phyloP scores from a whole-genome alignment of 805 yeast species.

The Kluyveromyces lactis region DNA sequence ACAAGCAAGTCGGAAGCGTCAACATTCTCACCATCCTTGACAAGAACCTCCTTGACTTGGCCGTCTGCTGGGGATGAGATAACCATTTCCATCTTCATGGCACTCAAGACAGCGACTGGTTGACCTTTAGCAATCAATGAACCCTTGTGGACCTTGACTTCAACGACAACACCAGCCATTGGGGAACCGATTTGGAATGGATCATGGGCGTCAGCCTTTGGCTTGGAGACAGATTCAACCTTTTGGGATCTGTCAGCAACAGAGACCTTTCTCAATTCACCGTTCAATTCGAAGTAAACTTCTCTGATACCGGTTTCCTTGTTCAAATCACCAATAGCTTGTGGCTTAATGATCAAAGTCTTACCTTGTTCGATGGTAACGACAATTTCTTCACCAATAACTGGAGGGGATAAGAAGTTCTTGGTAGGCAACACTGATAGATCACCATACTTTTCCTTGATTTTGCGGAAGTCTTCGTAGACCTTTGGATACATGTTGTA shows the following conservation, averaged over 20 bases:
- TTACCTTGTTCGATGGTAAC: constrained; percentile 95
- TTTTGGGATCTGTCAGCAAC: constrained; percentile 83
- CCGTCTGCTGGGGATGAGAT: constrained; percentile 89
- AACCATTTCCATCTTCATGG: constrained; percentile 99
- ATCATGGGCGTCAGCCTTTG: constrained; percentile 82
- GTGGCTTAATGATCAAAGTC: constrained; percentile 78
- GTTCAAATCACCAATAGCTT: constrained; percentile 88
- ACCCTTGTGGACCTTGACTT: constrained; percentile 84
- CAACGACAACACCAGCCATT: constrained; percentile 98
- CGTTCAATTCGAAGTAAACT: constrained; percentile 95
- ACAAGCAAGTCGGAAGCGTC: constrained; percentile 88
- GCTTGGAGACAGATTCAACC: constrained; percentile 75
- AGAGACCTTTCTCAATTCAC: constrained; percentile 94
- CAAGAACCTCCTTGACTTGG: constrained; percentile 63
- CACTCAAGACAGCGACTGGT: constrained; percentile 85
- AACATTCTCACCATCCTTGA: constrained; percentile 89
- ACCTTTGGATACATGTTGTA: constrained; percentile 98
- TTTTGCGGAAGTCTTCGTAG: constrained; percentile 75
- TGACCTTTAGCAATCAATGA: constrained; percentile 93
- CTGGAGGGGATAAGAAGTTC: constrained; percentile 80
- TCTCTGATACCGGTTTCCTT: constrained; percentile 85
- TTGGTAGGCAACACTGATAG: constrained; percentile 90
- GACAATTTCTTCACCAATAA: constrained; percentile 77
- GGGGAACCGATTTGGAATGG: constrained; percentile 96
- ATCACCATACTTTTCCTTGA: constrained; percentile 76